Conservation (phyloP, 2,329 filamentous ascomycete genomes). For the Verticillium nonalfalfae region DNA sequence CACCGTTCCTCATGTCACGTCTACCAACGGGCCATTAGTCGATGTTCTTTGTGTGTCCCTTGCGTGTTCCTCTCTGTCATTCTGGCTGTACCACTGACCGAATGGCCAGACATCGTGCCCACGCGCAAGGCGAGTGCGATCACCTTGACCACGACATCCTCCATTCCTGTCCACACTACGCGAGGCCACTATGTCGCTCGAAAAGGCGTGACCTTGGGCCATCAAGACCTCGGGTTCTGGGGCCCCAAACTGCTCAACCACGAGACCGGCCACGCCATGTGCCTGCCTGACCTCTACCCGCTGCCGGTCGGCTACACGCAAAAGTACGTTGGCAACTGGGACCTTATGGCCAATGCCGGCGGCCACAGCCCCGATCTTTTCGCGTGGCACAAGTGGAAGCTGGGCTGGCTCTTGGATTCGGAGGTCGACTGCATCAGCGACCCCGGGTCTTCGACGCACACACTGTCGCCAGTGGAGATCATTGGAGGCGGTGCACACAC, state of each 20-base stretch:
- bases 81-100: no score
- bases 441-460: constrained; percentile 18
- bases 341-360: constrained; percentile 26
- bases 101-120: constrained; percentile 14
- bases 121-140: constrained; percentile 17
- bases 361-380: constrained; percentile 27
- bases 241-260: constrained; percentile 27
- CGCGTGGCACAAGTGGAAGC: constrained; percentile 30
- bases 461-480: constrained; percentile 14
- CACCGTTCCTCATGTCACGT: constrained; percentile 3
- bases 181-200: constrained; percentile 16
- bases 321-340: constrained; percentile 27
- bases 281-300: constrained; percentile 29
- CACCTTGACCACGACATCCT: constrained; percentile 19
- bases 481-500: constrained; percentile 8
- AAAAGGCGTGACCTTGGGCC: constrained; percentile 24
- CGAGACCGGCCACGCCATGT: constrained; percentile 30
- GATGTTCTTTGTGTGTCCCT: constrained; percentile 16
- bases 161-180: constrained; percentile 15
- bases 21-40: constrained; percentile 6
- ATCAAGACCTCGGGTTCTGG: constrained; percentile 22
- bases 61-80: no score
- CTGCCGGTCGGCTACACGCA: constrained; percentile 17
- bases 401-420: constrained; percentile 26
- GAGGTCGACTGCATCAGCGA: constrained; percentile 23